Evolutionary conservation across 116 monocot species (phyloP), one percentile per base, ranked within the genome.

Genomic region (Trichopus zeylanicus): DNA sequence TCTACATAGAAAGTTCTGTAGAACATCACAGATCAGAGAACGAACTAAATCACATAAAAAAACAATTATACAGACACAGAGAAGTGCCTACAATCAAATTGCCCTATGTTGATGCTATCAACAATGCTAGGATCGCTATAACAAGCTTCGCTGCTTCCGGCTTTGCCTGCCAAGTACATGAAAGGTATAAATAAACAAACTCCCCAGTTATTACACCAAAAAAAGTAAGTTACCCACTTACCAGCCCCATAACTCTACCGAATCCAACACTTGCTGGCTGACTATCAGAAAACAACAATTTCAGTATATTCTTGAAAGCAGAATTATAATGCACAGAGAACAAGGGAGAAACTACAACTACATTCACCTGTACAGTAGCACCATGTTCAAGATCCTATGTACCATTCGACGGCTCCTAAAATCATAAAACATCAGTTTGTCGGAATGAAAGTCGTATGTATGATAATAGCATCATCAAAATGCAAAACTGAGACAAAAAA

Each of bases 211-310:
- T 19, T 16, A 2, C 18, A 33, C 13, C 33, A 18, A n/a, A n/a
- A n/a, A n/a, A n/a, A n/a, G n/a, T n/a, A n/a, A n/a, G 56, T 0
- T 16, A 6, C 18, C 7, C 46, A 52, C 83, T 79, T 74, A 98
- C 97, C 80, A 98, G 55, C 51, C 54, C 60, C 25, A 98, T 59
- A 78, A 98, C 80, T 67, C 97, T 75, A 34, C 62, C 61, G 48
- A 91, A 74, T 37, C 82, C 84, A 58, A 98, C 91, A 75, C 85
- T 91, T 51, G 70, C 78, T 47, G 97, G 79, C 97, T 98, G 75
- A 39, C 49, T 29, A 35, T 48, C 33, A 64, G 4, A 29, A 29
- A 16, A 38, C n/a, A 52, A 46, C 5, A 47, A 19, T 53, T 19
- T 63, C 63, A 70, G 66, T 59, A 37, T 56, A 59, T 34, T 35